Conservation (phyloP, 257 asterid genomes). For the Galeopsis tetrahit region DNA sequence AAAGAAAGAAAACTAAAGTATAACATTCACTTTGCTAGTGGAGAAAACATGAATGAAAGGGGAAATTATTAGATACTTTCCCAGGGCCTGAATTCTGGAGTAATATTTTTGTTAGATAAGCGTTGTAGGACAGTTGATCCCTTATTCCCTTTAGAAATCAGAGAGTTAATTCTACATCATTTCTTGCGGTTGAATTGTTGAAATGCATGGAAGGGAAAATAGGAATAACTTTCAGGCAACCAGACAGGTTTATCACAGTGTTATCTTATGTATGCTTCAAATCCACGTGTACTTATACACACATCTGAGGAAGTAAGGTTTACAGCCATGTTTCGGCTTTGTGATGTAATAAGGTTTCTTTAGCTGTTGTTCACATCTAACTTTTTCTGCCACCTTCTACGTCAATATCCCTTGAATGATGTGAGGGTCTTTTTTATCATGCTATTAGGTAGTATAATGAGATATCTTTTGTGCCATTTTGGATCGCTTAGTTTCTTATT, state of each 20-base stretch:
- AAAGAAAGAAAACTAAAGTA: background rate
- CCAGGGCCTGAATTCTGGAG: slow-evolving; percentile 4
- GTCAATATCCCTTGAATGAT: slow-evolving; percentile 1
- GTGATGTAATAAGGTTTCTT: background rate
- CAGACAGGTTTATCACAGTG: background rate
- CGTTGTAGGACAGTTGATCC: slow-evolving; percentile 5
- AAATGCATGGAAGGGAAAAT: slow-evolving; percentile 21
- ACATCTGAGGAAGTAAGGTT: slow-evolving; percentile 11
- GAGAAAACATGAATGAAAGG: background rate
- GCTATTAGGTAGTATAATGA: slow-evolving; percentile 1
- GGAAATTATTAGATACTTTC: background rate
- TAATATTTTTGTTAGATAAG: background rate
- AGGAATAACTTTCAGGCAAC: background rate
- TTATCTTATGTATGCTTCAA: slow-evolving; percentile 4
- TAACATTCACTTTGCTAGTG: background rate
- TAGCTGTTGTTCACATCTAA: slow-evolving; percentile 18
- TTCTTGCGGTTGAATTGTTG: too few relatives aligned
- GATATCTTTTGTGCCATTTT: slow-evolving; percentile 20
- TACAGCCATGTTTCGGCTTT: slow-evolving; percentile 11
- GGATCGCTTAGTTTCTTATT: slow-evolving; percentile 14
- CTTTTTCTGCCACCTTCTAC: slow-evolving; percentile 9
- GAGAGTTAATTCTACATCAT: slow-evolving; percentile 25
- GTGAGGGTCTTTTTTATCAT: background rate
- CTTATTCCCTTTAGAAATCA: slow-evolving; percentile 16
- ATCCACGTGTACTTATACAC: slow-evolving; percentile 2